Evolutionary conservation across 2,329 filamentous ascomycete species (phyloP), one percentile per base, ranked within the genome.

Genomic region (Pseudocercospora pini-densiflorae): DNA sequence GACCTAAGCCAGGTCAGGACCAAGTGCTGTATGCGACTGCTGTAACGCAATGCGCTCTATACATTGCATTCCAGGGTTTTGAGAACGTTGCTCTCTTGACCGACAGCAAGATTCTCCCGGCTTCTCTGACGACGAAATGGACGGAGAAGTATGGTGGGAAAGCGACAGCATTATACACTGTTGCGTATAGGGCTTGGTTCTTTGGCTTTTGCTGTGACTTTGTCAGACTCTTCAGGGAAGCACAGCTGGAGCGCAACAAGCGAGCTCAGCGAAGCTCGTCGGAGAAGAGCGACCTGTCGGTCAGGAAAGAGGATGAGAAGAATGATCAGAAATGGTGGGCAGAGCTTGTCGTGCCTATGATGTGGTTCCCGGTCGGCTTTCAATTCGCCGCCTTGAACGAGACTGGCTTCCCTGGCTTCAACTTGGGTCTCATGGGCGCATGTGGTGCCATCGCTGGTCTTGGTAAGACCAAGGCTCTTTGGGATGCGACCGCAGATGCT

Each of bases 41-140:
- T 5, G 66, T 80, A 9, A 72, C 79, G 65, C 81, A 82, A 65
- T 80, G 79, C 55, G 73, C 74, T 59, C 76, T 79, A 60, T 83
- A 83, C 76, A 76, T 80, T 58, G 74, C 74, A 59, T 83, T 80
- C 77, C 81, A 83, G 66, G 75, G 76, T 6, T 73, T 82, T 9
- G 81, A 83, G 73, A 83, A 82, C 73, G 71, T 82, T 14, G 80
- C 72, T 6, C 73, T 82, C 10, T 77, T 83, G 27, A 79, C 79
- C 5, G 81, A 83, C 69, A 75, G 76, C 64, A 79, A 78, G 62
- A 75, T 81, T 49, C 69, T 82, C 3, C 73, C 79, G 5, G 68
- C 72, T 9, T 64, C 72, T 4, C 69, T 79, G 66, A 79, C 81
- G 36, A 69, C 77, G 4, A 69, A 73, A 19, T 77, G 79, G 67